A percentile compares a stretch with the other conserved stretches of the same genome.
phyloP scores from a whole-genome alignment of 176 grass and related monocot species.

The Sorghum bicolor region DNA sequence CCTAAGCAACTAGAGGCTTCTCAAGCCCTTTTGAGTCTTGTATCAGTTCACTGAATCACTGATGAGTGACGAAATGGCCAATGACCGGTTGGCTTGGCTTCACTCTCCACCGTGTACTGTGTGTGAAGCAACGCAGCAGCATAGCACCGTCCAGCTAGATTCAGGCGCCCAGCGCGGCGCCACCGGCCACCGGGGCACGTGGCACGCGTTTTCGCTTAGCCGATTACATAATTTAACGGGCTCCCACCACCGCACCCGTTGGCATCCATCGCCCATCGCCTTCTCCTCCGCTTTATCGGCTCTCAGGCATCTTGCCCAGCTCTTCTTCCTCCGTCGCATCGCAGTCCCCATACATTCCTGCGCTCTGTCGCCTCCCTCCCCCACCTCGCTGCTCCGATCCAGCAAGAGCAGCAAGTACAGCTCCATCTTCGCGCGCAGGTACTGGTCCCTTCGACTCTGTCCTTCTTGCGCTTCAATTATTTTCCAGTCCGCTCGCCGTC shows the following conservation, averaged over 20 bases:
- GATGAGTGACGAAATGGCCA: neutral
- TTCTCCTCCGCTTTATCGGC: neutral
- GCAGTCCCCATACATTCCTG: neutral
- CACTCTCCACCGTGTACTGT: neutral
- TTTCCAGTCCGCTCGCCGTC: neutral
- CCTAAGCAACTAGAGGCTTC: neutral
- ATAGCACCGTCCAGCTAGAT: neutral
- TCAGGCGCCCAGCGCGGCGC: neutral
- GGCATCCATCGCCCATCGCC: conserved; percentile 1
- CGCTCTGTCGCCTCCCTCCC: neutral
- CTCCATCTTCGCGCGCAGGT: neutral
- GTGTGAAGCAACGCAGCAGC: neutral
- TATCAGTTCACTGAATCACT: neutral
- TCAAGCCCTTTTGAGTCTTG: neutral
- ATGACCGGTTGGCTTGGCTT: neutral
- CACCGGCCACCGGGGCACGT: neutral
- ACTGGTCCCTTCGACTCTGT: neutral
- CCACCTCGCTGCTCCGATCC: neutral
- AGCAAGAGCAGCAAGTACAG: neutral
- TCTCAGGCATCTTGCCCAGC: neutral
- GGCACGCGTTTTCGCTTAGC: conserved; percentile 1
- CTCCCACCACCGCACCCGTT: neutral
- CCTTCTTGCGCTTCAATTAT: neutral
- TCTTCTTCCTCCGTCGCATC: neutral
- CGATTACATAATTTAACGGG: conserved; percentile 5